Percentiles rank a stretch among this genome's conserved stretches.
Conservation (phyloP, 2,329 filamentous ascomycete species). For the Lecanicillium sp. region DNA sequence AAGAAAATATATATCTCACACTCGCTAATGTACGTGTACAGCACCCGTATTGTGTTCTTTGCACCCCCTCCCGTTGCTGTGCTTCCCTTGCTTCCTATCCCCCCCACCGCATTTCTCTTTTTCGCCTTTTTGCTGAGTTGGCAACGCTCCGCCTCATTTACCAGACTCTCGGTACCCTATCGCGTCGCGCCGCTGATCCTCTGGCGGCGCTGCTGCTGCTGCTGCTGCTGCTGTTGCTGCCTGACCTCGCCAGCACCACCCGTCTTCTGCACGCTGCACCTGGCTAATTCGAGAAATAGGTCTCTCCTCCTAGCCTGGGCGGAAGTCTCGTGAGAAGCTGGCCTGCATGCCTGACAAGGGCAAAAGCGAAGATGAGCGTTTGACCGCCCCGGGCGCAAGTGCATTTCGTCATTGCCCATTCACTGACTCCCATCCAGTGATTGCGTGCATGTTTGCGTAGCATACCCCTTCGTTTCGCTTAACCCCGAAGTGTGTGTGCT, state of each 20-base stretch:
- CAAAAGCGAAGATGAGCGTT: not conserved
- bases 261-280: not conserved
- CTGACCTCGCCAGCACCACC: not conserved
- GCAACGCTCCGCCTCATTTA: slow-evolving; percentile 12
- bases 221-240: not conserved
- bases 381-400: not conserved
- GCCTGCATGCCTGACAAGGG: not conserved
- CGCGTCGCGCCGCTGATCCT: not conserved
- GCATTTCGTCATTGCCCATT: not conserved
- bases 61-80: no score
- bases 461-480: no score
- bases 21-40: no score
- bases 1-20: no score
- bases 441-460: no score
- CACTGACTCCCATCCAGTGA: no score
- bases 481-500: no score
- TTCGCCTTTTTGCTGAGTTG: slow-evolving; percentile 1
- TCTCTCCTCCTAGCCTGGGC: not conserved
- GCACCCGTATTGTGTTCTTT: not conserved
- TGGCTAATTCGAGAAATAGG: not conserved
- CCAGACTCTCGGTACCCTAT: slow-evolving; percentile 11
- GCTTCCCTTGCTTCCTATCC: no score
- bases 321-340: no score
- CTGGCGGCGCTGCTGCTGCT: not conserved
- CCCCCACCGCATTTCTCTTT: not conserved